phyloP scores from a whole-genome alignment of 768 basidiomycete species.

The Strobilomyces echinocephalus region DNA sequence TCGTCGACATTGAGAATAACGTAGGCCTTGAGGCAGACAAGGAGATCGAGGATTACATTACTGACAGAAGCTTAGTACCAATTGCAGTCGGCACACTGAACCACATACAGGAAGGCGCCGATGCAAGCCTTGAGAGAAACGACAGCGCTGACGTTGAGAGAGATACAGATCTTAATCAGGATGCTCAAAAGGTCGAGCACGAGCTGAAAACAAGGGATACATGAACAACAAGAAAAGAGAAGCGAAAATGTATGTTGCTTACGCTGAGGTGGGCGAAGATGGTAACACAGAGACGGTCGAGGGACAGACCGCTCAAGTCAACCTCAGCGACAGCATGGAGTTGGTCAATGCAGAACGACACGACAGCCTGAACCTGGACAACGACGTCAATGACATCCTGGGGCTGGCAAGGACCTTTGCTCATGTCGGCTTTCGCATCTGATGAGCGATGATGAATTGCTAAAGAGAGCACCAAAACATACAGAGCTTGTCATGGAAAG shows the following conservation, averaged over 20 bases:
- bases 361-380: slow-evolving; percentile 10
- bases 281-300: not conserved
- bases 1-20: not conserved
- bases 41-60: not conserved
- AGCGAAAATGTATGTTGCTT: not conserved
- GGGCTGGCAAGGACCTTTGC: slow-evolving; percentile 5
- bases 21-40: slow-evolving; percentile 13
- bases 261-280: slow-evolving; percentile 7
- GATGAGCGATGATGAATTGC: not conserved
- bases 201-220: not conserved
- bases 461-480: not conserved
- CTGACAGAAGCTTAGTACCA: not conserved
- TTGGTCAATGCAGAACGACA: slow-evolving; percentile 3
- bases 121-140: slow-evolving; percentile 2
- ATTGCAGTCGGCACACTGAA: not conserved
- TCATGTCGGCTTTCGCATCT: not conserved
- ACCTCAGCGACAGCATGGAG: slow-evolving; percentile 6
- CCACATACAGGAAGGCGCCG: slow-evolving; percentile 12
- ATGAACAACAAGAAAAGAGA: not conserved
- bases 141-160: not conserved
- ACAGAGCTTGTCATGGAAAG: slow-evolving; percentile 6
- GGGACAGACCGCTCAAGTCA: slow-evolving; percentile 6
- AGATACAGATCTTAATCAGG: slow-evolving; percentile 2
- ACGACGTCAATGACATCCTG: slow-evolving; percentile 6
- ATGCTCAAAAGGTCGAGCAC: slow-evolving; percentile 2